Evolutionary conservation across 331 rosid species (phyloP), one percentile per base, ranked within the genome.

Genomic region (Prunus yedoensis): DNA sequence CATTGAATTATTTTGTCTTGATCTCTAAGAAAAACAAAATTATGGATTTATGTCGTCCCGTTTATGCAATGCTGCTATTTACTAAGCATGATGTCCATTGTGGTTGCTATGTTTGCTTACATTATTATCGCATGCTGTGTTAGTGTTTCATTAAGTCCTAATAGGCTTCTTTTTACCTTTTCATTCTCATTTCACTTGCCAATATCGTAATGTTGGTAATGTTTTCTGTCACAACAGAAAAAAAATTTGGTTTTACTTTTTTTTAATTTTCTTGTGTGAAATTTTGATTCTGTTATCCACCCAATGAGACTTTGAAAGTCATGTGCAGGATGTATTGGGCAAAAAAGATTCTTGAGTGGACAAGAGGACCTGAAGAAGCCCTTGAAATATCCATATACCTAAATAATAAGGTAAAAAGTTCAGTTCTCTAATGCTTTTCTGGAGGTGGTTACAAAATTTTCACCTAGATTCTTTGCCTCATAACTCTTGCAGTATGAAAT

Each of bases 281-380:
- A 63, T 32, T 21, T 38, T 45, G 51, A 20, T 7, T 58, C 20
- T 68, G 45, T 62, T 51, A 46, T 69, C 74, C 47, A 63, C 46
- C 27, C 45, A 67, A 70, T 27, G 23, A 54, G 47, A 35, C 17
- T 25, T 0, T 43, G 20, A 54, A 70, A 72, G 66, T 62, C 13
- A 23, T 74, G 21, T 83, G 58, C 89, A 94, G 98, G 74, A 94
- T 94, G 96, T 94, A 91, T 80, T 91, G 98, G 98, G 98, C 98
- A 3, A 94, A 91, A 82, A 90, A 91, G 87, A 91, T 94, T 70
- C 94, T 94, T 69, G 98, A 94, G 82, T 94, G 98, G 98, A 91
- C 98, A 65, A 87, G 79, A 66, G 92, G 93, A 85, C 98, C 97
- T 16, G 96, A 94, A 83, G 98, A 91, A 85, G 98, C 97, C 80